These are phyloP conservation scores for Vigna trinervia DNA, from an alignment of 306 rosid genomes.

Conservation along the genomic window DNA sequence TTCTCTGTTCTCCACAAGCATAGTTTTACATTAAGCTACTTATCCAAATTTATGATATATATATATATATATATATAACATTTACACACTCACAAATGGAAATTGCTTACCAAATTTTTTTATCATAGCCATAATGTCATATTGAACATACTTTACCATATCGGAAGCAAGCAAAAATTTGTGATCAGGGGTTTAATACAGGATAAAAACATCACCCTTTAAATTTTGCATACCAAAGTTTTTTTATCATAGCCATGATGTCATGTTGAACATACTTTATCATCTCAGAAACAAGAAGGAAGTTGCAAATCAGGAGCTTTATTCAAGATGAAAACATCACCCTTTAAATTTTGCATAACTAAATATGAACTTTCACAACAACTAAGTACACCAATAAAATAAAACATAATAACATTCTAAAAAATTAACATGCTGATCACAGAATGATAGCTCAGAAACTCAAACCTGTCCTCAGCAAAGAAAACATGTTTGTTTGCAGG, in stretches of 20 bases:
- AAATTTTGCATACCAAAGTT: too few relatives aligned
- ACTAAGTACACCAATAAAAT: slow-evolving; percentile 10
- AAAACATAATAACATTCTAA: not conserved
- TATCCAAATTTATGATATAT: not conserved
- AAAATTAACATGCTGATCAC: slow-evolving; percentile 17
- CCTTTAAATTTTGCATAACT: not conserved
- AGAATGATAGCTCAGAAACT: slow-evolving; percentile 14
- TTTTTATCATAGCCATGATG: slow-evolving; percentile 8
- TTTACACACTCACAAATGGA: not conserved
- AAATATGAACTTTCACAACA: not conserved
- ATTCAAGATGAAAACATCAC: not conserved
- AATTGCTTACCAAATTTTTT: too few relatives aligned
- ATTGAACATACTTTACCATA: too few relatives aligned
- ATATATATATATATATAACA: not conserved
- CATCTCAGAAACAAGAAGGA: slow-evolving; percentile 14
- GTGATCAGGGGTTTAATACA: too few relatives aligned
- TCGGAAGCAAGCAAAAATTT: too few relatives aligned
- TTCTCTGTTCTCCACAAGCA: not conserved
- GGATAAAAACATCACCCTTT: too few relatives aligned
- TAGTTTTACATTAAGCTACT: not conserved
- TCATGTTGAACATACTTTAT: not conserved
- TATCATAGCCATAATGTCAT: too few relatives aligned
- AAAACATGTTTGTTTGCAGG: slow-evolving; percentile 59
- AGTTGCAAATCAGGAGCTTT: not conserved
- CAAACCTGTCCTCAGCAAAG: slow-evolving; percentile 82